These are phyloP conservation scores for Xerocomellus chrysenteron DNA, from an alignment of 768 basidiomycete genomes.

Conservation along the genomic window DNA sequence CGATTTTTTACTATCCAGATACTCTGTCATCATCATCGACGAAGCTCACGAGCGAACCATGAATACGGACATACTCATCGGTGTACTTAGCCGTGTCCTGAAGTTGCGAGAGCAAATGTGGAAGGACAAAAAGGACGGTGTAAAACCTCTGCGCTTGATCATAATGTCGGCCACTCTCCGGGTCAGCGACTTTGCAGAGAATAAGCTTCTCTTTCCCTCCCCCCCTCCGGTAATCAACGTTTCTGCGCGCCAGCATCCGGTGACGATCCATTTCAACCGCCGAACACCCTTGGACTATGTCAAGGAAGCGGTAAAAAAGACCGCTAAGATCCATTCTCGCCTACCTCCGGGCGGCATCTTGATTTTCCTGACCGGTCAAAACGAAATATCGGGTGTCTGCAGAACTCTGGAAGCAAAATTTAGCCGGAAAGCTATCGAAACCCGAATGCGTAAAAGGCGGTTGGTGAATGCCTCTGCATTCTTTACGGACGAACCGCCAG, in stretches of 20 bases:
- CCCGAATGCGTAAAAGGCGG: slow-evolving; percentile 42
- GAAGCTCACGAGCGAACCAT: slow-evolving; percentile 98
- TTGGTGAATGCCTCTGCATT: slow-evolving; percentile 26
- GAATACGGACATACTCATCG: slow-evolving; percentile 97
- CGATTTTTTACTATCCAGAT: slow-evolving; percentile 92
- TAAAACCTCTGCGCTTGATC: slow-evolving; percentile 86
- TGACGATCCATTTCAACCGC: slow-evolving; percentile 91
- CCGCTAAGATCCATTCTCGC: slow-evolving; percentile 87
- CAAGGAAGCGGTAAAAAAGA: slow-evolving; percentile 85
- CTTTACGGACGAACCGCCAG: slow-evolving; percentile 26
- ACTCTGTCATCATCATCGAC: slow-evolving; percentile 94
- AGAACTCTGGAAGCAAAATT: slow-evolving; percentile 77
- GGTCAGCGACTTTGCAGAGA: slow-evolving; percentile 88
- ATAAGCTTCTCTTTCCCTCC: slow-evolving; percentile 71
- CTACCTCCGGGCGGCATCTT: slow-evolving; percentile 92
- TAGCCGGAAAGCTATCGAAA: slow-evolving; percentile 60
- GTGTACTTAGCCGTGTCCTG: slow-evolving; percentile 91
- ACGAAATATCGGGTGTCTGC: slow-evolving; percentile 88
- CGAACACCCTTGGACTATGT: slow-evolving; percentile 87
- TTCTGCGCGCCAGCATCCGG: slow-evolving; percentile 89
- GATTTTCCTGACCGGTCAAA: slow-evolving; percentile 93
- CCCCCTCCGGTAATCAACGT: slow-evolving; percentile 93
- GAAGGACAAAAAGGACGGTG: slow-evolving; percentile 68
- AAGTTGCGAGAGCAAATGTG: slow-evolving; percentile 88
- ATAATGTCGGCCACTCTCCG: slow-evolving; percentile 99